Evolutionary conservation across 805 yeast genomes (phyloP).

Genomic region (Yamadazyma sp.): DNA sequence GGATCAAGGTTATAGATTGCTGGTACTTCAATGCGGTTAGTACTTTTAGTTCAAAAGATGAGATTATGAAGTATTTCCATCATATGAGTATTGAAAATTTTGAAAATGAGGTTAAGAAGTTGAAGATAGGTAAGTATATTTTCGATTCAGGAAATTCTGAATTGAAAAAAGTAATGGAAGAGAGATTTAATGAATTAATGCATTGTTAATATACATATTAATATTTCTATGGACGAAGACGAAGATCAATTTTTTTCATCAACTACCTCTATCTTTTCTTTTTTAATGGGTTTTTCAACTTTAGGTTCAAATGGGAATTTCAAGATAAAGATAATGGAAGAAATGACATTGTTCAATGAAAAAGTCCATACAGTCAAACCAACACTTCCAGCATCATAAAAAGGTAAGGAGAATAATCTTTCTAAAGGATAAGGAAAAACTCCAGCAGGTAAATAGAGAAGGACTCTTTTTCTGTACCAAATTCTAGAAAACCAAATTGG

Average conservation of each 20-base stretch:
- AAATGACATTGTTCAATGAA: slow-evolving; percentile 32
- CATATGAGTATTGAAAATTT: slow-evolving; percentile 11
- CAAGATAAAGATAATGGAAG: slow-evolving; percentile 17
- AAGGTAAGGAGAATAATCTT: slow-evolving; percentile 61
- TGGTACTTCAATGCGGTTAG: slow-evolving; percentile 28
- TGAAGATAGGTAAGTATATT: slow-evolving; percentile 12
- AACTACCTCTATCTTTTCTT: slow-evolving; percentile 10
- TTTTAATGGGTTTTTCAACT: slow-evolving; percentile 13
- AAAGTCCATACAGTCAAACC: slow-evolving; percentile 60
- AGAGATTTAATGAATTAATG: slow-evolving; percentile 9
- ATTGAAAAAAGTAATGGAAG: slow-evolving; percentile 15
- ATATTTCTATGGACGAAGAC: too few relatives aligned
- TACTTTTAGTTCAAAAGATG: background rate
- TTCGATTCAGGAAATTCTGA: slow-evolving; percentile 10
- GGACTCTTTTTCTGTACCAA: slow-evolving; percentile 50
- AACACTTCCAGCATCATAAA: slow-evolving; percentile 58
- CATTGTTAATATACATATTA: background rate
- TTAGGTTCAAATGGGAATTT: slow-evolving; percentile 18
- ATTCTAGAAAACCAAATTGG: slow-evolving; percentile 50
- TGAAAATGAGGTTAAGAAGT: slow-evolving; percentile 12
- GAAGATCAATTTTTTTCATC: slow-evolving; percentile 1
- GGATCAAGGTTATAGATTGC: slow-evolving; percentile 49
- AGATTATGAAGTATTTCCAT: slow-evolving; percentile 7
- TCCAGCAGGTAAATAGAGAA: slow-evolving; percentile 58
- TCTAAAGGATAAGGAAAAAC: slow-evolving; percentile 54